Conservation (phyloP, 2,329 filamentous ascomycete genomes). For the Cladophialophora carrionii region DNA sequence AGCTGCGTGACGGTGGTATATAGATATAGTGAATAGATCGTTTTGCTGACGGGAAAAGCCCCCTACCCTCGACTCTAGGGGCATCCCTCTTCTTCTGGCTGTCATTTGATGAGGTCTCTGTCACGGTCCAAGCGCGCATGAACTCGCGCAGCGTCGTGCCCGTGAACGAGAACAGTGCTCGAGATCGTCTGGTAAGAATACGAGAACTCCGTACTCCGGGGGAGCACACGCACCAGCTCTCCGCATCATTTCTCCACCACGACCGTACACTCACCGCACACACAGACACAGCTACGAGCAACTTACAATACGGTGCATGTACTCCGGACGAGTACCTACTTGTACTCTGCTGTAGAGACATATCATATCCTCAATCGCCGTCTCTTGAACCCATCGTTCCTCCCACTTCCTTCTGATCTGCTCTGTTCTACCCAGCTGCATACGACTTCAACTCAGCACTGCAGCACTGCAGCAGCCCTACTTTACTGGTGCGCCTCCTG, state of each 20-base stretch:
- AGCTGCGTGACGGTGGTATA: neutral
- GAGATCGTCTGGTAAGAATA: no score
- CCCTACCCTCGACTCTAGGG: no score
- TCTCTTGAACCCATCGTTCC: neutral
- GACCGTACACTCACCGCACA: neutral
- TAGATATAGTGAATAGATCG: neutral
- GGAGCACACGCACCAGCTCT: no score
- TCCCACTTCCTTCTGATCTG: neutral
- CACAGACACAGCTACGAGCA: no score
- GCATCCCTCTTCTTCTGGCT: no score
- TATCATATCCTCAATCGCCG: neutral
- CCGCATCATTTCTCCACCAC: neutral
- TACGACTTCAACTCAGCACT: neutral
- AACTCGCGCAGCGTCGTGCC: no score
- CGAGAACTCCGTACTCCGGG: no score
- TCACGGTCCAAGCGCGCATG: no score
- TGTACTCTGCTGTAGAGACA: neutral
- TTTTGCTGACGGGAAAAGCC: neutral
- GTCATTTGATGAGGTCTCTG: no score
- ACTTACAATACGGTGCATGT: neutral
- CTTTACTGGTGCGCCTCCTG: neutral
- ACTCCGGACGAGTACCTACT: neutral
- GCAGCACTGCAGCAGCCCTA: neutral
- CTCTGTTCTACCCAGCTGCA: neutral
- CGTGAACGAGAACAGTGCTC: no score